These are phyloP conservation scores for Plectranthus barbatus DNA, from an alignment of 257 asterid genomes.

Conservation along the genomic window DNA sequence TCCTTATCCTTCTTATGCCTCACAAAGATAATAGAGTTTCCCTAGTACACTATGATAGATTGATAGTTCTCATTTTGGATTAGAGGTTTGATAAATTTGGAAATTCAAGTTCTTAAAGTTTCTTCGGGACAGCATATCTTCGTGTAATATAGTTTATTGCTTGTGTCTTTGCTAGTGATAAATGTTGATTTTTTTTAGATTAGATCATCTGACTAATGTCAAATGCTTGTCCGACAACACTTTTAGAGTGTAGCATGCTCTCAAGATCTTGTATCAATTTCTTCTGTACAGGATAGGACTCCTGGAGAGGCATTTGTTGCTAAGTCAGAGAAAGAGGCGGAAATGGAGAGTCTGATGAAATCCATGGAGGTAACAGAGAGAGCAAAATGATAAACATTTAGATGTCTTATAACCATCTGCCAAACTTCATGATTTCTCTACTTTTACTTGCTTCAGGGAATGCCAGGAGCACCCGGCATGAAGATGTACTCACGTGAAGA, in stretches of 20 bases:
- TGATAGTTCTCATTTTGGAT: neutral
- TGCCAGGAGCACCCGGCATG: slow-evolving; percentile 96
- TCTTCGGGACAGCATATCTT: neutral
- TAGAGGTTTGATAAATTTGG: neutral
- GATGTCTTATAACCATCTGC: neutral
- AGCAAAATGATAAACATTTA: neutral
- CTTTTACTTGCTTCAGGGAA: slow-evolving; percentile 40
- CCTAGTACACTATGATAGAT: neutral
- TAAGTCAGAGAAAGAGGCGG: slow-evolving; percentile 81
- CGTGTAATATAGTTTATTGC: neutral
- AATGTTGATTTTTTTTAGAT: neutral
- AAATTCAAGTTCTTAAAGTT: neutral
- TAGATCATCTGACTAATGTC: neutral
- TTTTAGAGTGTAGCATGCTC: neutral
- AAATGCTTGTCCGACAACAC: neutral
- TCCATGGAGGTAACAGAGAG: slow-evolving; percentile 72
- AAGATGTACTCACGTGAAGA: slow-evolving; percentile 95
- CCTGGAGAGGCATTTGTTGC: slow-evolving; percentile 86
- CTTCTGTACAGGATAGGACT: slow-evolving; percentile 49
- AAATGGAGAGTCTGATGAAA: slow-evolving; percentile 80
- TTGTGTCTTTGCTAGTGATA: neutral
- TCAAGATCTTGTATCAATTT: neutral
- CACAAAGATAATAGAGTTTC: neutral
- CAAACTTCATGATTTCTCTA: neutral
- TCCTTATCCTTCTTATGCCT: neutral